Evolutionary conservation across 1,284 basidiomycete genomes (phyloP).

Genomic region (Wallemia mellicola): DNA sequence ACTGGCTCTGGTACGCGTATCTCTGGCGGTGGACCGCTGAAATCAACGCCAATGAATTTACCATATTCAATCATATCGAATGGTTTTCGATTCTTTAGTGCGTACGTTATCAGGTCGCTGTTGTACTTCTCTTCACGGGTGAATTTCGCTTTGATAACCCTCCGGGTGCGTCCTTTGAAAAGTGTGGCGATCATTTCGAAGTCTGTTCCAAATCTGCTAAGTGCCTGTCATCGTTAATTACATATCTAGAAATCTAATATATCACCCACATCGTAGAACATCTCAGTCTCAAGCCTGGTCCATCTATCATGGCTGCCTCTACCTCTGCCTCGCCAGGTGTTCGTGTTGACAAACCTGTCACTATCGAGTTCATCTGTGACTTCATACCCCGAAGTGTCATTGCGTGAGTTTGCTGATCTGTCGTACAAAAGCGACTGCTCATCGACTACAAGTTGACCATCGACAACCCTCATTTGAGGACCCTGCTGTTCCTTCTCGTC

Average conservation of each 20-base stretch:
- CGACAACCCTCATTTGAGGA: conserved; percentile 47
- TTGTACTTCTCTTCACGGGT: conserved; percentile 57
- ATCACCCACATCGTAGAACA: conserved; percentile 50
- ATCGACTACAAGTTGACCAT: conserved; percentile 48
- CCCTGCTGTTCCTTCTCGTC: conserved; percentile 32
- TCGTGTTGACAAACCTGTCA: conserved; percentile 57
- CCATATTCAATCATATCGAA: not conserved
- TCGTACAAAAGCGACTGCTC: conserved; percentile 48
- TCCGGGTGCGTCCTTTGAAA: conserved; percentile 53
- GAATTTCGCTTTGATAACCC: conserved; percentile 70
- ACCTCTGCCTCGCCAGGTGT: conserved; percentile 41
- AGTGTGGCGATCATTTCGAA: conserved; percentile 67
- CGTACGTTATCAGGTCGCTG: conserved; percentile 16
- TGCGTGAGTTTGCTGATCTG: conserved; percentile 16
- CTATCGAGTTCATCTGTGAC: conserved; percentile 54
- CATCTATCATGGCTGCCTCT: conserved; percentile 33
- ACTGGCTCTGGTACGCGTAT: conserved; percentile 1
- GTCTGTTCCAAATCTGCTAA: conserved; percentile 65
- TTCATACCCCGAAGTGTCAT: conserved; percentile 33
- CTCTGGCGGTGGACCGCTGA: conserved; percentile 5
- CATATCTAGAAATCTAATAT: no score
- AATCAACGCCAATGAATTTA: conserved; percentile 2
- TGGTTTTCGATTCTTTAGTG: conserved; percentile 8
- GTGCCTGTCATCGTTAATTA: conserved; percentile 27
- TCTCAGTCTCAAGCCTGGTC: conserved; percentile 54